phyloP scores from a whole-genome alignment of 441 rosid species.

The California macrophylla region DNA sequence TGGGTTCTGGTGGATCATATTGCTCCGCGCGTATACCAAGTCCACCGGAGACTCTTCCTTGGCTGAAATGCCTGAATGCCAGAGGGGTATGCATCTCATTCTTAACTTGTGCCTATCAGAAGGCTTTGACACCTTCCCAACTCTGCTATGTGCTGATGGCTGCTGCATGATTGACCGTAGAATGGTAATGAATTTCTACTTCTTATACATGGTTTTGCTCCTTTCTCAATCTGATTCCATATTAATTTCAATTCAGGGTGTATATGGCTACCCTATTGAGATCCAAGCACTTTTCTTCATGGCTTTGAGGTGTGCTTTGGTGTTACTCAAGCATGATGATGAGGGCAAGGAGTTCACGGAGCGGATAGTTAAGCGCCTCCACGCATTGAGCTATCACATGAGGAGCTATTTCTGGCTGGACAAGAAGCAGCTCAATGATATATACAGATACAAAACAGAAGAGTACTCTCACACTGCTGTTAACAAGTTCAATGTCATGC shows the following conservation, averaged over 20 bases:
- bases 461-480: slow-evolving; percentile 82
- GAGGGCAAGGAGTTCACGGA: slow-evolving; percentile 79
- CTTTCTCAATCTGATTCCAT: background rate
- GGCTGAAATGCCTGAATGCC: slow-evolving; percentile 85
- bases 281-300: slow-evolving; percentile 86
- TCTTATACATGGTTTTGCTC: no score
- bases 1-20: slow-evolving; percentile 94
- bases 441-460: slow-evolving; percentile 86
- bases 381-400: slow-evolving; percentile 80
- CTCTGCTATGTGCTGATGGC: slow-evolving; percentile 90
- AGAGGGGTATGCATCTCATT: slow-evolving; percentile 87
- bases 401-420: slow-evolving; percentile 86
- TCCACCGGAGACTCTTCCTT: slow-evolving; percentile 75
- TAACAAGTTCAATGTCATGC: slow-evolving; percentile 35
- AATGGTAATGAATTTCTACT: no score
- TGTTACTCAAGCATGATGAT: slow-evolving; percentile 65
- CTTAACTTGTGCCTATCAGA: slow-evolving; percentile 75
- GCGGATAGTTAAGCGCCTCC: slow-evolving; percentile 68
- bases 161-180: slow-evolving; percentile 97
- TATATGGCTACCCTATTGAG: slow-evolving; percentile 88
- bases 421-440: slow-evolving; percentile 81
- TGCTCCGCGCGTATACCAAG: slow-evolving; percentile 83
- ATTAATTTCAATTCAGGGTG: slow-evolving; percentile 42
- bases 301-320: slow-evolving; percentile 78
- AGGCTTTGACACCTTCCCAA: slow-evolving; percentile 86